A percentile compares a stretch with the other conserved stretches of the same genome.
phyloP scores from a whole-genome alignment of 352 stramenopile species.

The Phytophthora fragariaefolia region DNA sequence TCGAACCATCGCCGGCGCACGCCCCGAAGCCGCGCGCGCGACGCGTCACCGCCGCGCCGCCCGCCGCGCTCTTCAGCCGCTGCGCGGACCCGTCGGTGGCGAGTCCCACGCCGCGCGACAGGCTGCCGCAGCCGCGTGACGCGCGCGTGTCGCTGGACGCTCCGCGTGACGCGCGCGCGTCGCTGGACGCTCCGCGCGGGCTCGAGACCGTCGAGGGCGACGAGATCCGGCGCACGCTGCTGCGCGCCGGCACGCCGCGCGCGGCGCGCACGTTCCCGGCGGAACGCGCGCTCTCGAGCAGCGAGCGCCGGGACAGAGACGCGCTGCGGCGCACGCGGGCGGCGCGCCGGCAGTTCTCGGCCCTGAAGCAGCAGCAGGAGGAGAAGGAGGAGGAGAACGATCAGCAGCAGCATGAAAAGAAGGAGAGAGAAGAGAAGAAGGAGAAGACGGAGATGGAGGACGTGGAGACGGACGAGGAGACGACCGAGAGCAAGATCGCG shows the following conservation, averaged over 20 bases:
- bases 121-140: constrained; percentile 16
- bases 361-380: constrained; percentile 35
- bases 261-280: constrained; percentile 55
- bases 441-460: constrained; percentile 36
- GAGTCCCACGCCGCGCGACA: constrained; percentile 14
- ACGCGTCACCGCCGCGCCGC: not conserved
- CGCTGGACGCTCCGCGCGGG: constrained; percentile 45
- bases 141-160: constrained; percentile 60
- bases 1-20: no score
- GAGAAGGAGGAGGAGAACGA: constrained; percentile 3
- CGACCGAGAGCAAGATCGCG: constrained; percentile 49
- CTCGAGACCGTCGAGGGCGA: constrained; percentile 75
- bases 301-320: constrained; percentile 59
- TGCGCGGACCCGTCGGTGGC: constrained; percentile 22
- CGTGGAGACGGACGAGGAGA: constrained; percentile 58
- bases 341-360: constrained; percentile 47
- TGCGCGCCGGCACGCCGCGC: constrained; percentile 51
- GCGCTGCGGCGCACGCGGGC: constrained; percentile 54
- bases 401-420: not conserved
- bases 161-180: constrained; percentile 48
- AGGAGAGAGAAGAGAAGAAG: constrained; percentile 29
- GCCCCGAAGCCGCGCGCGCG: not conserved
- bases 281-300: constrained; percentile 48
- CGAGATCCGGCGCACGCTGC: constrained; percentile 60
- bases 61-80: constrained; percentile 33